Conservation (phyloP, 1,139 yeast species). For the Candida sp. region DNA sequence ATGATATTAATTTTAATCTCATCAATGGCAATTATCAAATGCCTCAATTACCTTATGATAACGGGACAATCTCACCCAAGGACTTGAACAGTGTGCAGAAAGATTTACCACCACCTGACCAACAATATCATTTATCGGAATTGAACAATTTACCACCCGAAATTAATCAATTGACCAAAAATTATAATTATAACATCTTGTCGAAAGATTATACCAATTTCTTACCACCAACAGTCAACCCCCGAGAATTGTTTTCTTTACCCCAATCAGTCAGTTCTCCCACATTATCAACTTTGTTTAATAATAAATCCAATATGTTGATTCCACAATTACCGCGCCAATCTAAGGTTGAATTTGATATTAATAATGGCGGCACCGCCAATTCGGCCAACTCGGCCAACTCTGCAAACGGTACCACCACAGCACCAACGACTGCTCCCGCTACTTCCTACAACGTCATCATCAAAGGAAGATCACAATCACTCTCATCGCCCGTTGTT, state of each 20-base stretch:
- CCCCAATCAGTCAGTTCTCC: slow-evolving; percentile 14
- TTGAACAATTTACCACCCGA: not conserved
- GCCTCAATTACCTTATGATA: slow-evolving; percentile 2
- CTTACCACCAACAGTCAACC: slow-evolving; percentile 26
- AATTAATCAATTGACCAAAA: not conserved
- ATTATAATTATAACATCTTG: not conserved
- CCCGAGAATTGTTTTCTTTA: slow-evolving; percentile 25
- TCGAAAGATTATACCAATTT: not conserved
- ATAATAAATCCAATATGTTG: slow-evolving; percentile 6
- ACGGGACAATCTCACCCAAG: slow-evolving; percentile 4
- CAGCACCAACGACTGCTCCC: not conserved
- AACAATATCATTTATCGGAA: slow-evolving; percentile 1
- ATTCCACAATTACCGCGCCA: slow-evolving; percentile 13
- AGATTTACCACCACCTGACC: slow-evolving; percentile 7
- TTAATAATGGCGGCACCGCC: slow-evolving; percentile 7
- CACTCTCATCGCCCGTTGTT: slow-evolving; percentile 1
- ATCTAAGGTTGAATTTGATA: slow-evolving; percentile 11
- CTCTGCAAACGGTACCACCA: slow-evolving; percentile 5
- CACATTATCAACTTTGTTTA: slow-evolving; percentile 10
- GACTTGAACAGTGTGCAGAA: slow-evolving; percentile 8
- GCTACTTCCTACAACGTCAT: not conserved
- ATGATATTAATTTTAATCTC: not conserved
- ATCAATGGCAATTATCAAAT: slow-evolving; percentile 8
- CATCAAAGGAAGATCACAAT: slow-evolving; percentile 3
- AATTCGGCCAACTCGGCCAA: slow-evolving; percentile 6